Percentiles rank a stretch among this genome's conserved stretches.
Evolutionary conservation across 2,329 filamentous ascomycete species (phyloP).

Genomic region (Aspergillus sp.): DNA sequence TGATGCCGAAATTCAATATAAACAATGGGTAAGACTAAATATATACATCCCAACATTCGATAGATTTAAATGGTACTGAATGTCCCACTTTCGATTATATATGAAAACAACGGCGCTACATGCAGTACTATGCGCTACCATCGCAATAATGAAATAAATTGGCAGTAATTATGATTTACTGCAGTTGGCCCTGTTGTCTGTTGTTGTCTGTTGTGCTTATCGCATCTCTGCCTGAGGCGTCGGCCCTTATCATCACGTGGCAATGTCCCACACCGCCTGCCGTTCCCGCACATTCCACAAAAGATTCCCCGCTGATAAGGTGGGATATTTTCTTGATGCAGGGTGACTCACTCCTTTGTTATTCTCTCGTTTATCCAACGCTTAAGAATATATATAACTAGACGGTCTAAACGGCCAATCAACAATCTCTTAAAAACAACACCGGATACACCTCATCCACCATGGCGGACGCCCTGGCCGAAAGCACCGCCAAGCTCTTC

Average conservation of each 20-base stretch:
- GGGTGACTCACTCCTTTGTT: neutral
- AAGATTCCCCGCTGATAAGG: neutral
- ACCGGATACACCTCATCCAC: too few species aligned
- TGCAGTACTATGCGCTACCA: too few species aligned
- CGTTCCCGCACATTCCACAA: neutral
- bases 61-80: too few species aligned
- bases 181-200: neutral
- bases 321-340: neutral
- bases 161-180: too few species aligned
- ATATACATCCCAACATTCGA: too few species aligned
- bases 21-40: too few species aligned
- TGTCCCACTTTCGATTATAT: too few species aligned
- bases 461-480: slow-evolving; percentile 20
- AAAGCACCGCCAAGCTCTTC: slow-evolving; percentile 21
- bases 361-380: neutral
- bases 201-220: neutral
- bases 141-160: too few species aligned
- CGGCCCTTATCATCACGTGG: neutral
- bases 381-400: neutral
- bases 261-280: neutral
- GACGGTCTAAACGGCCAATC: neutral
- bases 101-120: too few species aligned
- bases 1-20: too few species aligned
- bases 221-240: neutral
- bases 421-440: too few species aligned